Evolutionary conservation across 306 rosid genomes (phyloP).

Genomic region (Vachellia pachyceras): DNA sequence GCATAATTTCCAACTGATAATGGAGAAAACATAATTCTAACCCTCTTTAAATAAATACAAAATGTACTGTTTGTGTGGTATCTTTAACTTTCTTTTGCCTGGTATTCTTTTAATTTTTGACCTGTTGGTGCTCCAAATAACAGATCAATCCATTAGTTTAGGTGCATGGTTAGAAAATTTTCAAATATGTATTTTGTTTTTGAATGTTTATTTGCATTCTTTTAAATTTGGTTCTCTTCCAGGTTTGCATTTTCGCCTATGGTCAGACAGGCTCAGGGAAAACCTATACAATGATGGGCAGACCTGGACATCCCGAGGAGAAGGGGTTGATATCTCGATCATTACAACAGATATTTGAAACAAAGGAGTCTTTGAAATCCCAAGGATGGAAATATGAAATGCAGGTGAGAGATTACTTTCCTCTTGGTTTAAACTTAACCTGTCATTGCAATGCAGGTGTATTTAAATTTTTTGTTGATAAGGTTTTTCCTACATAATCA

Average conservation of each 20-base stretch:
- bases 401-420: conserved; percentile 69
- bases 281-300: conserved; percentile 99
- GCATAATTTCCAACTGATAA: not conserved
- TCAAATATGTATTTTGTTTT: conserved; percentile 6
- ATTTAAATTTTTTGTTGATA: conserved; percentile 8
- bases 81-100: not conserved
- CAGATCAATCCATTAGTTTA: conserved; percentile 9
- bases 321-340: conserved; percentile 96
- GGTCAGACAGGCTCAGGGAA: conserved; percentile 99
- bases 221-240: conserved; percentile 38
- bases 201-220: conserved; percentile 7
- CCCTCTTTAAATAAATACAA: not conserved
- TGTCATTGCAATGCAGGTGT: not conserved
- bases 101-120: conserved; percentile 16
- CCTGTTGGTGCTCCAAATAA: not conserved
- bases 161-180: not conserved
- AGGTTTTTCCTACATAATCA: conserved; percentile 1
- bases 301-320: conserved; percentile 75
- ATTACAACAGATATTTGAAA: conserved; percentile 85
- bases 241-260: conserved; percentile 98
- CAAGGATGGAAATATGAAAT: conserved; percentile 99
- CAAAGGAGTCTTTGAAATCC: conserved; percentile 72
- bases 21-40: not conserved
- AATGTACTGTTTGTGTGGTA: not conserved
- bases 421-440: conserved; percentile 18